Conservation (phyloP, 2,329 filamentous ascomycete species). For the Ceratocystis lukuohia region DNA sequence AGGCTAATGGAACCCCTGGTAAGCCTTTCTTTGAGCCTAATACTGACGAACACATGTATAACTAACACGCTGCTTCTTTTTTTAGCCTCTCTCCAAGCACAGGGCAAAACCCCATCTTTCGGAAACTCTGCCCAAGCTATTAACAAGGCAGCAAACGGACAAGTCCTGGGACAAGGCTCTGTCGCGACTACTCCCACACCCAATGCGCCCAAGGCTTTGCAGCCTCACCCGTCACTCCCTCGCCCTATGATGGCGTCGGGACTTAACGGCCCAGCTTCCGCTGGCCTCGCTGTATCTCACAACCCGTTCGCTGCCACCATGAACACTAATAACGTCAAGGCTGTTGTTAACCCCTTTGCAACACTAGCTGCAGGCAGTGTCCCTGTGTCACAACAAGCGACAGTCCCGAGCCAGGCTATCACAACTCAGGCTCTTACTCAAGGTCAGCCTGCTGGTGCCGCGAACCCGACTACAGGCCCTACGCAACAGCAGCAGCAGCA, state of each 20-base stretch:
- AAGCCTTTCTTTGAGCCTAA: background rate
- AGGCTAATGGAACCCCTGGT: conserved; percentile 12
- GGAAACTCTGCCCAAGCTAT: background rate
- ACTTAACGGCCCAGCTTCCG: background rate
- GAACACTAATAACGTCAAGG: background rate
- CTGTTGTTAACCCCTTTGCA: conserved; percentile 11
- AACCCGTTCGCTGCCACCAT: conserved; percentile 11
- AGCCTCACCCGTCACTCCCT: conserved; percentile 11
- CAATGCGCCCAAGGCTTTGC: conserved; percentile 2
- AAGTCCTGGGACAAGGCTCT: conserved; percentile 22
- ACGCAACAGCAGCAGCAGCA: conserved; percentile 12
- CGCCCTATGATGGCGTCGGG: conserved; percentile 2
- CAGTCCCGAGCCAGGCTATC: background rate
- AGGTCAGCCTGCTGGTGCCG: background rate
- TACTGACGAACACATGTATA: background rate
- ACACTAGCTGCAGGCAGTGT: background rate
- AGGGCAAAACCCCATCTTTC: conserved; percentile 16
- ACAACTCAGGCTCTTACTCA: background rate
- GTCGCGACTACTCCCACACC: conserved; percentile 10
- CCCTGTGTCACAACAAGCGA: background rate
- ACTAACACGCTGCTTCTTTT: conserved; percentile 4
- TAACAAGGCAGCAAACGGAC: conserved; percentile 18
- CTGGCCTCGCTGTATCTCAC: background rate
- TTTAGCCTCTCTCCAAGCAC: conserved; percentile 20
- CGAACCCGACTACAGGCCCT: background rate